Evolutionary conservation across 306 rosid species (phyloP), one percentile per base, ranked within the genome.

Genomic region (Medicago arabica): DNA sequence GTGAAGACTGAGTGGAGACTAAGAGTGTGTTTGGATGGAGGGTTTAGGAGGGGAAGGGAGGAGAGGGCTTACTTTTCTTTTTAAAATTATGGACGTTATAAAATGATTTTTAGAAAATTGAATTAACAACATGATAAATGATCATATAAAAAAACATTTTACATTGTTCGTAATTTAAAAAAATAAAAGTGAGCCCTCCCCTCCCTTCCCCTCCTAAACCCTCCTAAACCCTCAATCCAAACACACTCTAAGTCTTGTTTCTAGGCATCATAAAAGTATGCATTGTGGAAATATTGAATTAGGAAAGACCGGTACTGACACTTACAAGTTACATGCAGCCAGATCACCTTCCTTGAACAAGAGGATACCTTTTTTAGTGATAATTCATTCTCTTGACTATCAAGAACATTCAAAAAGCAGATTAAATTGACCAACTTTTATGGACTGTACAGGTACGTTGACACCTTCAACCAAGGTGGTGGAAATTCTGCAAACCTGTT

Each of bases 391-490:
- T 69, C 14, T 68, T 18, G 17, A 9, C 58, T 23, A 72, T 60
- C 41, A 19, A 46, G 47, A 14, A 28, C 41, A 65, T 81, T 59
- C 57, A 38, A 78, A 77, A 58, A 34, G 72, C 10, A 54, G 34
- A 67, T 62, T 8, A 54, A 39, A 40, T 70, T 70, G 69, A 58
- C 55, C 34, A 31, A 74, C 40, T 71, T 74, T 71, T 40, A 13
- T 81, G 72, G 70, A 40, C 57, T 67, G 78, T 84, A 75, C 86
- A 93, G 98, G 89, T 93, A 93, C 51, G 97, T 93, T 39, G 98
- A 93, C 85, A 93, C 97, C 74, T 93, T 93, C 86, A 93, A 93
- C 91, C 91, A 82, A 84, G 90, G 94, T 14, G 86, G 83, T 61
- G 96, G 92, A 83, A 85, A 61, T 62, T 79, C 94, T 6, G 78